phyloP scores from a whole-genome alignment of 306 rosid genomes.

The Rosa multiflora region DNA sequence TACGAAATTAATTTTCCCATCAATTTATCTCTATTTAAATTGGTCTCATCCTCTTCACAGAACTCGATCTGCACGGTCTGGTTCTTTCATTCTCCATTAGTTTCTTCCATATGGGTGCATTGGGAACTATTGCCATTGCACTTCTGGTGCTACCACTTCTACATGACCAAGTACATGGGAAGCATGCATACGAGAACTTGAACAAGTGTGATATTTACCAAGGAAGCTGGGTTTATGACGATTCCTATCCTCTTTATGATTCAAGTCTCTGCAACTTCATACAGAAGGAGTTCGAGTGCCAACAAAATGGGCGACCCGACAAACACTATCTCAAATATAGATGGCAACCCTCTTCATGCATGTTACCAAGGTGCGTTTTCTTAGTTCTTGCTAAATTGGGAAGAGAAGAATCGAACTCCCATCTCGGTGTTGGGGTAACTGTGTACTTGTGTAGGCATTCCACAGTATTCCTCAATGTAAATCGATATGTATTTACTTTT shows the following conservation, averaged over 20 bases:
- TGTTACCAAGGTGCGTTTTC: slow-evolving; percentile 34
- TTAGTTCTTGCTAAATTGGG: not conserved
- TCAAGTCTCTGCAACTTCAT: slow-evolving; percentile 28
- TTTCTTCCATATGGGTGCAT: slow-evolving; percentile 10
- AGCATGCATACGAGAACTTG: slow-evolving; percentile 4
- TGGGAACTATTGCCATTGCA: not conserved
- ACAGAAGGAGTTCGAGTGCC: slow-evolving; percentile 27
- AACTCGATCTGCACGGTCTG: not conserved
- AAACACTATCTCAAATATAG: slow-evolving; percentile 32
- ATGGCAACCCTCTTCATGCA: slow-evolving; percentile 39
- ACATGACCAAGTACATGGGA: slow-evolving; percentile 5
- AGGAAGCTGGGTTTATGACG: slow-evolving; percentile 45
- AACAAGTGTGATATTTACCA: slow-evolving; percentile 8
- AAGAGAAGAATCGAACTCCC: not conserved
- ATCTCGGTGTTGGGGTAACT: too few relatives aligned
- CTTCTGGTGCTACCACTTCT: not conserved
- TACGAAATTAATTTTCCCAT: not conserved
- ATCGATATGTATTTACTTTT: too few relatives aligned
- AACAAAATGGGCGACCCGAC: slow-evolving; percentile 32
- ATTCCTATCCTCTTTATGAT: slow-evolving; percentile 42
- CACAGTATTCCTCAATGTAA: too few relatives aligned
- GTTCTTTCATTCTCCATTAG: not conserved
- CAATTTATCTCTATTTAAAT: not conserved
- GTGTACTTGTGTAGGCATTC: too few relatives aligned
- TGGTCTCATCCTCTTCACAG: not conserved